phyloP scores from a whole-genome alignment of 2,329 filamentous ascomycete species.

The Ambrosiella xylebori region DNA sequence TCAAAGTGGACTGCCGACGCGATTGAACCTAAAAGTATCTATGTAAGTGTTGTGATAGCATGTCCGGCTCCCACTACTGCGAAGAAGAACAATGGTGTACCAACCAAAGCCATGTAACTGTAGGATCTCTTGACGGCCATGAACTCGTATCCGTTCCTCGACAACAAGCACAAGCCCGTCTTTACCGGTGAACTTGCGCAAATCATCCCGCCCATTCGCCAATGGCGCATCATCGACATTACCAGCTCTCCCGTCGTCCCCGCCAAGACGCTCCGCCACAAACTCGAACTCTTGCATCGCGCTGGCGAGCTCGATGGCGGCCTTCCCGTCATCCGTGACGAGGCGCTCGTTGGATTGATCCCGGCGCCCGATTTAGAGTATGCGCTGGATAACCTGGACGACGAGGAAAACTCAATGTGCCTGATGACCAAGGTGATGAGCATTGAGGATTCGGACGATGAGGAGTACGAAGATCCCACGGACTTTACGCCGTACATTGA shows the following conservation, averaged over 20 bases:
- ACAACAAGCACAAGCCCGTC: slow-evolving; percentile 82
- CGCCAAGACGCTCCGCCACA: slow-evolving; percentile 57
- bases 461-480: slow-evolving; percentile 38
- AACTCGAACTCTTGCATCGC: slow-evolving; percentile 65
- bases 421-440: slow-evolving; percentile 57
- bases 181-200: slow-evolving; percentile 81
- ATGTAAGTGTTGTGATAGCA: slow-evolving; percentile 33
- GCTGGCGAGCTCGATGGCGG: slow-evolving; percentile 86
- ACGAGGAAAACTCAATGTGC: slow-evolving; percentile 59
- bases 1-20: slow-evolving; percentile 98
- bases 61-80: neutral
- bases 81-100: neutral
- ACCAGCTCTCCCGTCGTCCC: slow-evolving; percentile 64
- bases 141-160: slow-evolving; percentile 95
- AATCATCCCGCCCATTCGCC: slow-evolving; percentile 60
- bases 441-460: slow-evolving; percentile 43
- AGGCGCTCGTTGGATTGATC: slow-evolving; percentile 72
- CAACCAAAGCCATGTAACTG: slow-evolving; percentile 4
- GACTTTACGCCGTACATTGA: slow-evolving; percentile 90
- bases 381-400: slow-evolving; percentile 65
- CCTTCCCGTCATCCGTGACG: slow-evolving; percentile 66
- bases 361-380: slow-evolving; percentile 88
- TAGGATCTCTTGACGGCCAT: slow-evolving; percentile 85
- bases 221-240: slow-evolving; percentile 74
- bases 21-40: slow-evolving; percentile 85